Base-by-base conservation (phyloP, 768 basidiomycete genomes). In the Amanita pseudoporphyria region DNA sequence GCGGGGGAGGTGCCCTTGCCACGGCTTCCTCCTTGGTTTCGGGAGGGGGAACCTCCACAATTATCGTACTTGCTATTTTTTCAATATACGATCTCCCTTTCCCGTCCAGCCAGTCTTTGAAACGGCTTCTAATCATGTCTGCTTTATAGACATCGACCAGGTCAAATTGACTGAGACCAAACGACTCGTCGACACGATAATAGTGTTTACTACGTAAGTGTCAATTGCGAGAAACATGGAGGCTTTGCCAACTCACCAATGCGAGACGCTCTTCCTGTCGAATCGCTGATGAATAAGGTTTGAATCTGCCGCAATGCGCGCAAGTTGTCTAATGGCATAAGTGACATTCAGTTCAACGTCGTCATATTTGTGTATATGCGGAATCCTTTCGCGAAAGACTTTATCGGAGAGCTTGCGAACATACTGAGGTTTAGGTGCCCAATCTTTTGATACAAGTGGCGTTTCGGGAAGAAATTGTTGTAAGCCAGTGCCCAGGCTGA, bases 401-500 rank as follows among this genome's bases (percentile, higher is more conserved):
- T 48, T 6, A 10, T 19, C 18, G 28, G 16, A 28, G 6, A 48
- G 5, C 7, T 18, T 18, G 16, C 18, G 37, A 5, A 40, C 38
- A 37, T 35, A 41, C 4, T 10, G 30, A 3, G 40, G 49, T 40
- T 19, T 24, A 12, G 40, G 40, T 9, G 6, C 9, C 49, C 49
- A 51, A 10, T 18, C 41, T 18, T 19, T 52, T 35, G 49, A 32
- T 48, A 7, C 54, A 40, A 10, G 45, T 28, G 9, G 38, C 22
- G 30, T n/a, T 19, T 40, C 19, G 1, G 47, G 38, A 19, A 48
- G 53, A 21, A 49, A 45, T 19, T 26, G 44, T 6, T 33, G 37
- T 14, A 59, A 52, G 4, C 49, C 46, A 5, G 59, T 56, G 12
- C 60, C 60, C n/a, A 60, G 28, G 38, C 53, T 57, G 32, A 57